Evolutionary conservation across 2,329 filamentous ascomycete species (phyloP).

Genomic region (Blastomyces parvus): DNA sequence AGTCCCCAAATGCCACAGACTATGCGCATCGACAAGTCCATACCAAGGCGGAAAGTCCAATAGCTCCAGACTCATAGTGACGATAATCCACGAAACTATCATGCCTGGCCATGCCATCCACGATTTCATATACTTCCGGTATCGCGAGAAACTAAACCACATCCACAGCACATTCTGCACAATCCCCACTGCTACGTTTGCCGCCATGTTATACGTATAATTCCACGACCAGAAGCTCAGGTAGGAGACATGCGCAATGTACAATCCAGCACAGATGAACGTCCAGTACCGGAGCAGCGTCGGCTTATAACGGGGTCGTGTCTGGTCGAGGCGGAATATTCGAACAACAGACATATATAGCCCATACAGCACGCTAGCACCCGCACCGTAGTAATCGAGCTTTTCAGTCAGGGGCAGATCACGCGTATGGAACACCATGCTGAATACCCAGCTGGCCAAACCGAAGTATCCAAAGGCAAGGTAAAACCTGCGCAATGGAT

Average conservation of each 20-base stretch:
- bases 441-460: conserved; percentile 74
- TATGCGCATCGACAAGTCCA: conserved; percentile 83
- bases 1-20: conserved; percentile 89
- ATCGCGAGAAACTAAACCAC: conserved; percentile 68
- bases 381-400: conserved; percentile 91
- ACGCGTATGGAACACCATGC: conserved; percentile 82
- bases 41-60: conserved; percentile 83
- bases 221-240: conserved; percentile 82
- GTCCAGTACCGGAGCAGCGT: conserved; percentile 66
- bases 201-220: conserved; percentile 96
- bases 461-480: conserved; percentile 69
- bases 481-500: conserved; percentile 74
- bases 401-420: conserved; percentile 84
- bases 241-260: conserved; percentile 68
- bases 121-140: conserved; percentile 56
- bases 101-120: conserved; percentile 89
- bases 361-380: conserved; percentile 81
- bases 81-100: conserved; percentile 81
- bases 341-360: conserved; percentile 76
- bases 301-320: conserved; percentile 38
- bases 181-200: conserved; percentile 74
- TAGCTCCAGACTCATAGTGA: conserved; percentile 92
- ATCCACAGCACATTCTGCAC: conserved; percentile 78
- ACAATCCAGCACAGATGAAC: conserved; percentile 58
- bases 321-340: conserved; percentile 69